Conservation (phyloP, 2,329 filamentous ascomycete genomes). For the Fusarium nematophilum region DNA sequence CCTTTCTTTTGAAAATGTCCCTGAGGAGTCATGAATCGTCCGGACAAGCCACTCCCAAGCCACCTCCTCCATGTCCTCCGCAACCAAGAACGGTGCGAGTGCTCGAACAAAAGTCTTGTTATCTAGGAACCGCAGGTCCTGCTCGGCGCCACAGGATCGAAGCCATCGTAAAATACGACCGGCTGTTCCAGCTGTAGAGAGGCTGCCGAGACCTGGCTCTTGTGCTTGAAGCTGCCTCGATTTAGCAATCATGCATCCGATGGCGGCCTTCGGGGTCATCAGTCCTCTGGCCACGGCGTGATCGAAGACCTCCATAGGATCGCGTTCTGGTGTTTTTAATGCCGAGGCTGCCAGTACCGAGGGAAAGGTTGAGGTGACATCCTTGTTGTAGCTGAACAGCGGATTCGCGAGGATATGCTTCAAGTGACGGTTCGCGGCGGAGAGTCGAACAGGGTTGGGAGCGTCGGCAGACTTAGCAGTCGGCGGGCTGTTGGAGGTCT, state of each 20-base stretch:
- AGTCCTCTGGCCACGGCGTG: conserved; percentile 65
- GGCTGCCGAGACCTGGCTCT: conserved; percentile 38
- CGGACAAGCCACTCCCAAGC: conserved; percentile 65
- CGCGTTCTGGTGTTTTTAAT: conserved; percentile 38
- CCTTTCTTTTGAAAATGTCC: conserved; percentile 32
- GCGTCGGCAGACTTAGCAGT: conserved; percentile 31
- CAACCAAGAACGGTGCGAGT: conserved; percentile 63
- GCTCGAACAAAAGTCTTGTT: conserved; percentile 51
- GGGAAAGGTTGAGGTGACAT: conserved; percentile 33
- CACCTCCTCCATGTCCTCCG: conserved; percentile 62
- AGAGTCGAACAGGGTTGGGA: conserved; percentile 48
- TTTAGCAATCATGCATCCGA: conserved; percentile 64
- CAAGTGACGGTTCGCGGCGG: conserved; percentile 59
- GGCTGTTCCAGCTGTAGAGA: conserved; percentile 58
- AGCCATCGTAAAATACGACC: conserved; percentile 65
- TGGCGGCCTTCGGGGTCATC: conserved; percentile 65
- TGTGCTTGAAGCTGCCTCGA: conserved; percentile 54
- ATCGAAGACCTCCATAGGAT: conserved; percentile 67
- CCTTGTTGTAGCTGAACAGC: conserved; percentile 58
- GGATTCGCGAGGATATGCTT: conserved; percentile 68
- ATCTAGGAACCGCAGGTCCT: conserved; percentile 58
- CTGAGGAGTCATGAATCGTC: conserved; percentile 47
- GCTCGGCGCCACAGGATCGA: conserved; percentile 60
- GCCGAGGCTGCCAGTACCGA: conserved; percentile 20
- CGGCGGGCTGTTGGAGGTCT: conserved; percentile 45